Base-by-base conservation (phyloP, 495 filamentous ascomycete species). In the Hypomontagnella submonticulosa region DNA sequence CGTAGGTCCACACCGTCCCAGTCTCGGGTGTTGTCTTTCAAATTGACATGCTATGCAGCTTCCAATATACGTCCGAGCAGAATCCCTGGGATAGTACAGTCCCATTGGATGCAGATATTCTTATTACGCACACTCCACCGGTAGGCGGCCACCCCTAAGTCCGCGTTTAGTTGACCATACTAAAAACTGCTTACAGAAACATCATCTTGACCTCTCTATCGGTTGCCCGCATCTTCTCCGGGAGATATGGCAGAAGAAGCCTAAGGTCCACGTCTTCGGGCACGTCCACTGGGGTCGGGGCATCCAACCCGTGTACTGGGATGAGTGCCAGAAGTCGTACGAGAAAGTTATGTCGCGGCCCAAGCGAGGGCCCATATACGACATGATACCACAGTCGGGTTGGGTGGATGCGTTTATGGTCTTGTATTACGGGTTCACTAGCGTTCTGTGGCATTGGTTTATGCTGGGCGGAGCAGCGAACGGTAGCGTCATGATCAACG, bases 241-340 rank as follows among this genome's bases (percentile, higher is more conserved):
- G 13, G 92, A 96, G 62, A 69, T 92, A 27, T 95, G 92, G 91
- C 83, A 86, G 20, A 86, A 95, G 15, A 87, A 86, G 57, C 93
- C 94, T 3, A 78, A 79, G 30, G 77, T 97, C 9, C 94, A 98
- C 75, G 83, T 97, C 56, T 97, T 96, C 76, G 94, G 93, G 4
- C 95, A 98, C 72, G 82, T 96, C 20, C 95, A 98, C 76, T 87
- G 79, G 58, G 86, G 83, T n/a, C 74, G 83, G 55, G 88, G 88
- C 5, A 73, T 76, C 18, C 87, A 93, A 68, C 78, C 85, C 2
- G 79, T 91, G 0, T 92, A 87, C 77, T 97, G 88, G 86, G 92
- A 96, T 72, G 83, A 90, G 44, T 88, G 84, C 48, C 91, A 96
- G 71, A 75, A 67, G 19, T 82, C 84, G 0, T 93, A 90, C 82